Evolutionary conservation across 2,329 filamentous ascomycete genomes (phyloP).

Genomic region (Scedosporium dehoogii): DNA sequence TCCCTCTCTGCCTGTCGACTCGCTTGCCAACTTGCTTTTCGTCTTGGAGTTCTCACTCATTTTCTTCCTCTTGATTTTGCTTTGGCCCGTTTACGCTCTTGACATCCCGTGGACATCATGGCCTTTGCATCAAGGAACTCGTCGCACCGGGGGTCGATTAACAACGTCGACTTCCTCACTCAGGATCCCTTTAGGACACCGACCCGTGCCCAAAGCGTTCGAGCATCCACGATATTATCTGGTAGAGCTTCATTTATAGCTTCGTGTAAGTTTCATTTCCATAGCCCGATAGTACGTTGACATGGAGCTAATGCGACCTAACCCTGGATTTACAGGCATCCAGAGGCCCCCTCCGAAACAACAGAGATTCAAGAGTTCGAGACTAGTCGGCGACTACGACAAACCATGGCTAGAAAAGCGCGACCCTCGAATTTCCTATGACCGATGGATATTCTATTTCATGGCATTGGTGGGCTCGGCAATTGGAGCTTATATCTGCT

Average conservation of each 20-base stretch:
- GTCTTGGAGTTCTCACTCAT: no score
- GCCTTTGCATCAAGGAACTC: not conserved
- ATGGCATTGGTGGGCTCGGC: constrained; percentile 20
- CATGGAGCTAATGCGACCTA: not conserved
- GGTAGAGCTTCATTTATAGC: not conserved
- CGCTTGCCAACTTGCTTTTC: no score
- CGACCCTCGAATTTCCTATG: constrained; percentile 22
- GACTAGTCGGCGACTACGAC: constrained; percentile 23
- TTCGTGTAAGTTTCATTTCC: not conserved
- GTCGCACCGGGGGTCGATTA: not conserved
- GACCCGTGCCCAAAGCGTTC: not conserved
- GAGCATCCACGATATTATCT: not conserved
- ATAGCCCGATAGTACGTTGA: not conserved
- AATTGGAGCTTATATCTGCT: not conserved
- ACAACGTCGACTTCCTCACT: not conserved
- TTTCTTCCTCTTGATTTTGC: not conserved
- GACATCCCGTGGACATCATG: not conserved
- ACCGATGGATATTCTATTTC: constrained; percentile 23
- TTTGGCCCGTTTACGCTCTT: not conserved
- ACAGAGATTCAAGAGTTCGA: not conserved
- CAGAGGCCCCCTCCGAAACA: not conserved
- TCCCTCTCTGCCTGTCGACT: no score
- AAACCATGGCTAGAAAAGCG: constrained; percentile 28
- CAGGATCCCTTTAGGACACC: not conserved
- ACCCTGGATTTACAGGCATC: not conserved